A percentile compares a stretch with the other conserved stretches of the same genome.
phyloP scores from a whole-genome alignment of 176 grass and related monocot species.

The Puccinellia tenuiflora region DNA sequence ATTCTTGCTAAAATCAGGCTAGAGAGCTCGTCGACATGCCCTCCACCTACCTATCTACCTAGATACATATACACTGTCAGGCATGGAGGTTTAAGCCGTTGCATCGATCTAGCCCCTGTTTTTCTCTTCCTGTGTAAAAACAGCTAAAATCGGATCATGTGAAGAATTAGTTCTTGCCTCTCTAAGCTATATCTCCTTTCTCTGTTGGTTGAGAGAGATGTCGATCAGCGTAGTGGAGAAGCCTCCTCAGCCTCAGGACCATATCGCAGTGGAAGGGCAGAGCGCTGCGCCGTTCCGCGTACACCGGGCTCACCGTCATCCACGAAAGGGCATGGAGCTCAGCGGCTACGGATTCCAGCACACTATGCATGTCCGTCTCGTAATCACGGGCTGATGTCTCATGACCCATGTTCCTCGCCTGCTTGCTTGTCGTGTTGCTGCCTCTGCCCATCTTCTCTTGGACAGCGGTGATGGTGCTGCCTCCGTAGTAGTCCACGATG shows the following conservation, averaged over 20 bases:
- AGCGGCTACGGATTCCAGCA: slow-evolving; percentile 62
- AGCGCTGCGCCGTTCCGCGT: slow-evolving; percentile 55
- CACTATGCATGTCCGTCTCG: slow-evolving; percentile 55
- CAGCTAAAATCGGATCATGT: neutral
- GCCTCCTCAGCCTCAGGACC: slow-evolving; percentile 62
- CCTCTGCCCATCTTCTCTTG: slow-evolving; percentile 67
- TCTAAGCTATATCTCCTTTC: slow-evolving; percentile 45
- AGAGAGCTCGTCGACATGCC: slow-evolving; percentile 15
- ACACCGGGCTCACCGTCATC: slow-evolving; percentile 88
- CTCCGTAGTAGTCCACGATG: slow-evolving; percentile 90
- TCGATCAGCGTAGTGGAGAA: slow-evolving; percentile 80
- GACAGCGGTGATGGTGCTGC: slow-evolving; percentile 29
- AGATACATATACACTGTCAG: neutral
- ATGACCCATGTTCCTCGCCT: slow-evolving; percentile 35
- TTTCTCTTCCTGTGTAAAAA: slow-evolving; percentile 33
- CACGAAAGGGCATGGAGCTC: slow-evolving; percentile 89
- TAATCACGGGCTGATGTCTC: slow-evolving; percentile 44
- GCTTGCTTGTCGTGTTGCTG: slow-evolving; percentile 31
- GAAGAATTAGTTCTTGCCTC: slow-evolving; percentile 1
- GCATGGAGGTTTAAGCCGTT: neutral
- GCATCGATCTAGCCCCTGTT: slow-evolving; percentile 13
- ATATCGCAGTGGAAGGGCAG: slow-evolving; percentile 86
- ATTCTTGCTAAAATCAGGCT: slow-evolving; percentile 19
- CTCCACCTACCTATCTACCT: slow-evolving; percentile 15
- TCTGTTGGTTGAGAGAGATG: slow-evolving; percentile 49